Conservation (phyloP, 2,329 filamentous ascomycete species). For the Calcarisporium arbuscula region DNA sequence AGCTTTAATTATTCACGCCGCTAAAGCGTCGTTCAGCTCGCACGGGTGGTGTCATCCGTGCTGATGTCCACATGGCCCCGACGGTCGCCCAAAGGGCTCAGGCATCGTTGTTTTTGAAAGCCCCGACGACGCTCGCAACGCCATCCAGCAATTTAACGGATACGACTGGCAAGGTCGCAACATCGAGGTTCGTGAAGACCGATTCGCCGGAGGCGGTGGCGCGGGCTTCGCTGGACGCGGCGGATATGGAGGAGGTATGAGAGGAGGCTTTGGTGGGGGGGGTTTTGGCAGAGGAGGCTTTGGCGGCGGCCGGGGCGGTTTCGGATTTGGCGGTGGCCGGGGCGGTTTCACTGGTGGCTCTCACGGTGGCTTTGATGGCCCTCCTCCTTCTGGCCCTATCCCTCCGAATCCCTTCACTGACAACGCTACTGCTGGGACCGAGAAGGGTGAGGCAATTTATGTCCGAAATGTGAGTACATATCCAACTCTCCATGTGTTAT, state of each 20-base stretch:
- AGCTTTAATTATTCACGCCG: neutral
- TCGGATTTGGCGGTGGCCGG: slow-evolving; percentile 35
- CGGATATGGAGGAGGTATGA: slow-evolving; percentile 52
- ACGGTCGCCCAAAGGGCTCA: slow-evolving; percentile 91
- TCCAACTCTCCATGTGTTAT: neutral
- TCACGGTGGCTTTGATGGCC: slow-evolving; percentile 40
- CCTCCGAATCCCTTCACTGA: slow-evolving; percentile 91
- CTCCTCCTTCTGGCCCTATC: slow-evolving; percentile 36
- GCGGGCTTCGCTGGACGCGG: slow-evolving; percentile 52
- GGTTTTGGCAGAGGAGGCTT: slow-evolving; percentile 48
- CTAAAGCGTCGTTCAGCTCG: slow-evolving; percentile 30
- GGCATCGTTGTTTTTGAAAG: slow-evolving; percentile 96
- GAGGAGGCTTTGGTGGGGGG: slow-evolving; percentile 53
- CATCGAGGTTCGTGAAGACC: slow-evolving; percentile 92
- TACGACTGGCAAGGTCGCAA: slow-evolving; percentile 96
- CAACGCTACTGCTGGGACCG: slow-evolving; percentile 78
- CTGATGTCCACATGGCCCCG: slow-evolving; percentile 91
- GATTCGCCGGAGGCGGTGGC: slow-evolving; percentile 67
- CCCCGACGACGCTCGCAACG: slow-evolving; percentile 88
- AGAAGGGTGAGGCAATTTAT: slow-evolving; percentile 79
- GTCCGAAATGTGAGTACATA: slow-evolving; percentile 80
- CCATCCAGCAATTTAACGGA: slow-evolving; percentile 95
- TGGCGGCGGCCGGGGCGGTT: slow-evolving; percentile 34
- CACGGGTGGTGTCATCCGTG: slow-evolving; percentile 78
- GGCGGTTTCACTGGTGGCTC: slow-evolving; percentile 35